phyloP scores from a whole-genome alignment of 73 alveolate genomes.

The Tetrahymena borealis region DNA sequence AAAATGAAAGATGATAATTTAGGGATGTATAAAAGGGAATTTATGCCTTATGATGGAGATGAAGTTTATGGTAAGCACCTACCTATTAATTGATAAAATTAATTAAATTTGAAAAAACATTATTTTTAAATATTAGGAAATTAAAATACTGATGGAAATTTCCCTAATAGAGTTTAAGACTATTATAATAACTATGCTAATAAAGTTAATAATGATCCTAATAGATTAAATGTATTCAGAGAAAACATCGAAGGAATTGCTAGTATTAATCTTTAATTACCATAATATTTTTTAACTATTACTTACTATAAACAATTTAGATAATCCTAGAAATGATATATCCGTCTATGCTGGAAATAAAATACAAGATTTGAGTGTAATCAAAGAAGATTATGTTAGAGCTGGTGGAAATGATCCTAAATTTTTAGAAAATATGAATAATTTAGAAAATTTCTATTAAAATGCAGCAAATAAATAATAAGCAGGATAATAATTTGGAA shows the following conservation, averaged over 20 bases:
- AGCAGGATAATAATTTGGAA: background rate
- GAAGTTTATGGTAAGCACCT: slow-evolving; percentile 9
- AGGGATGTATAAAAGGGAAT: slow-evolving; percentile 22
- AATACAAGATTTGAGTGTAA: background rate
- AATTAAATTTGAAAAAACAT: background rate
- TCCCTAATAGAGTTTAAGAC: background rate
- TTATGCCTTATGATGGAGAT: slow-evolving; percentile 40
- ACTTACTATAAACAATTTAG: background rate
- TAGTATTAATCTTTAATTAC: background rate
- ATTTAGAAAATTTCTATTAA: background rate
- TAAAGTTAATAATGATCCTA: background rate
- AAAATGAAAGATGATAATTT: slow-evolving; percentile 25
- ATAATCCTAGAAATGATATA: background rate
- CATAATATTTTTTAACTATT: background rate
- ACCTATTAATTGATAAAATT: background rate
- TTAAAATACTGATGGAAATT: background rate
- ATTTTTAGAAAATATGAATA: background rate
- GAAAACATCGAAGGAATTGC: background rate
- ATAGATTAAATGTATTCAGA: background rate
- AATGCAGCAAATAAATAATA: background rate
- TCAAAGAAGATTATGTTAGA: background rate
- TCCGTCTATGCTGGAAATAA: background rate
- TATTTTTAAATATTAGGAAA: background rate
- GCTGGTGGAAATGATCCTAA: slow-evolving; percentile 1
- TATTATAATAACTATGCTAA: background rate